phyloP scores from a whole-genome alignment of 495 filamentous ascomycete genomes.

The Annulohypoxylon nitens region DNA sequence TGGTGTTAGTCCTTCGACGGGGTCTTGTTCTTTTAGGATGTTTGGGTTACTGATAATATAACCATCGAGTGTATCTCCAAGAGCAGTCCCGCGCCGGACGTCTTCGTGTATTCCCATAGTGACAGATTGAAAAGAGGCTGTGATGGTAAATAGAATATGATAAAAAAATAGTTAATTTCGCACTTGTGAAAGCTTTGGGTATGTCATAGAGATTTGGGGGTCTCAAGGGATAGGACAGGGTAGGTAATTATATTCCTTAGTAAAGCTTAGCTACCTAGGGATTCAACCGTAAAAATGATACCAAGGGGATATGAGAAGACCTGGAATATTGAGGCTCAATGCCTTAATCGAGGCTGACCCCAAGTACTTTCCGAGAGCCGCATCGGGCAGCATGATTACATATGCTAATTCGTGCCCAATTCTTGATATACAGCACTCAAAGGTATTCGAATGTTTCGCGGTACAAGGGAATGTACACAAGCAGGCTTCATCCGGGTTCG shows the following conservation, averaged over 20 bases:
- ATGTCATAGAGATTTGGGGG: neutral
- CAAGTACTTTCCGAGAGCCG: neutral
- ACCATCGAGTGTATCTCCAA: neutral
- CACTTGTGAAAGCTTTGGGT: neutral
- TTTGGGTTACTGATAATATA: conserved; percentile 3
- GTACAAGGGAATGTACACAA: neutral
- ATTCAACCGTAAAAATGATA: no score
- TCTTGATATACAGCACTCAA: neutral
- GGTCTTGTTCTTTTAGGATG: conserved; percentile 11
- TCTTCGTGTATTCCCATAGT: conserved; percentile 15
- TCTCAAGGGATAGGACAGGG: no score
- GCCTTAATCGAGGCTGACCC: neutral
- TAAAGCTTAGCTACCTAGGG: no score
- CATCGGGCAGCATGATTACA: neutral
- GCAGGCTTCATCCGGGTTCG: neutral
- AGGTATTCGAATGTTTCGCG: neutral
- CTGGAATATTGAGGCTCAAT: neutral
- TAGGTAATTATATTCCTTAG: neutral
- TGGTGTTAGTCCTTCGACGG: neutral
- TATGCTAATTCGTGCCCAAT: neutral
- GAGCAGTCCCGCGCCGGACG: conserved; percentile 1
- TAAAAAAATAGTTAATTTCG: no score
- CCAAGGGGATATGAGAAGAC: neutral
- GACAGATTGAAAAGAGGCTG: neutral
- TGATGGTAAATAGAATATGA: no score